A percentile compares a stretch with the other conserved stretches of the same genome.
Conservation (phyloP, 768 basidiomycete species). For the Hortiboletus campestris region DNA sequence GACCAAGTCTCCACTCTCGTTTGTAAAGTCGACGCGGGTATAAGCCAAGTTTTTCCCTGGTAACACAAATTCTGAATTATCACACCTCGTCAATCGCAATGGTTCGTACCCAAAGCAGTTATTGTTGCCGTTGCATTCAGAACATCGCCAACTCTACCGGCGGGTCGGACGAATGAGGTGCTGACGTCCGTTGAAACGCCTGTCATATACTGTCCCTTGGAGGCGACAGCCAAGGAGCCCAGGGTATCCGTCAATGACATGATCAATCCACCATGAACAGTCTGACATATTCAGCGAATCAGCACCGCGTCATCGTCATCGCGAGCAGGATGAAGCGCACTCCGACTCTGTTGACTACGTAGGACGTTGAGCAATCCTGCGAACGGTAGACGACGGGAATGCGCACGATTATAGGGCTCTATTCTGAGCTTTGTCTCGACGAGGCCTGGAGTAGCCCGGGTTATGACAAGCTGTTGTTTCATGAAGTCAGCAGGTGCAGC, state of each 20-base stretch:
- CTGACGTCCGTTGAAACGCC: constrained; percentile 83
- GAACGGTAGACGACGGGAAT: neutral
- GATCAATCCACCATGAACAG: constrained; percentile 79
- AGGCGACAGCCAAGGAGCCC: constrained; percentile 80
- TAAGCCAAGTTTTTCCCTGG: constrained; percentile 78
- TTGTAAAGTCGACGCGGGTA: constrained; percentile 75
- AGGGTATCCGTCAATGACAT: constrained; percentile 81
- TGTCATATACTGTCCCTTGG: constrained; percentile 82
- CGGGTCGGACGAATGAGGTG: constrained; percentile 75
- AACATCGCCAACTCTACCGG: constrained; percentile 66
- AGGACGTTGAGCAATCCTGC: neutral
- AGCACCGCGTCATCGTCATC: neutral
- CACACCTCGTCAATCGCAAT: neutral
- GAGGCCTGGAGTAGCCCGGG: constrained; percentile 66
- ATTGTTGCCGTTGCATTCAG: constrained; percentile 63
- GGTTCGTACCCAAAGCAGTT: constrained; percentile 60
- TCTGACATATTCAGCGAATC: constrained; percentile 25
- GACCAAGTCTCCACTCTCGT: constrained; percentile 61
- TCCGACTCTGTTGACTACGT: constrained; percentile 76
- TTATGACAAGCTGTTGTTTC: constrained; percentile 56
- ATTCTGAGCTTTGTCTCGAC: constrained; percentile 70
- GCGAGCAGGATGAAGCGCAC: constrained; percentile 40
- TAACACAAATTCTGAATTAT: neutral
- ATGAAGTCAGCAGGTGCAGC: neutral
- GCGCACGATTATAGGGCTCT: constrained; percentile 70